Conservation (phyloP, 2,329 filamentous ascomycete species). For the Ophiocordyceps camponoti-rufipedis region DNA sequence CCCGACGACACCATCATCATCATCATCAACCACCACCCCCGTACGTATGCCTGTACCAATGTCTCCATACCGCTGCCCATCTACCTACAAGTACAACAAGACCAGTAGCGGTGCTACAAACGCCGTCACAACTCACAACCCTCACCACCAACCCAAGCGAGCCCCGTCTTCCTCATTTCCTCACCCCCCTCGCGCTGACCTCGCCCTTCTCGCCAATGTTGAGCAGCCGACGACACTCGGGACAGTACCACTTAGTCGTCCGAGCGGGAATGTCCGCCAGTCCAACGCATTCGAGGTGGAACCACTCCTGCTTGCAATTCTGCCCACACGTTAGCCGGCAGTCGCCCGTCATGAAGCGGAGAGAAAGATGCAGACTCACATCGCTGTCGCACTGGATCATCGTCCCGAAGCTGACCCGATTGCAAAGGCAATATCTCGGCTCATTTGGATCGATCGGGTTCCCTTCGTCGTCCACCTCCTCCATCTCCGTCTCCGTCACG, state of each 20-base stretch:
- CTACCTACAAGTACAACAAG: neutral
- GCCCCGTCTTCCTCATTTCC: conserved; percentile 15
- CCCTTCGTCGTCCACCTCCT: conserved; percentile 49
- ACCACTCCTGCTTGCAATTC: conserved; percentile 70
- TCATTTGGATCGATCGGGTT: conserved; percentile 59
- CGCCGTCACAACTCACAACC: neutral
- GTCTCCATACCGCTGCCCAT: neutral
- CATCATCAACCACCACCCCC: neutral
- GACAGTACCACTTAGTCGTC: conserved; percentile 73
- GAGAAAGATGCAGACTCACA: conserved; percentile 26
- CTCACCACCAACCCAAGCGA: neutral
- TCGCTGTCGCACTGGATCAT: conserved; percentile 79
- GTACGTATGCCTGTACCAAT: neutral
- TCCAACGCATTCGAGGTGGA: conserved; percentile 62
- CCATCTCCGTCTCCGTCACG: conserved; percentile 24
- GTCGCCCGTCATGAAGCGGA: too few species aligned
- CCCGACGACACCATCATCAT: neutral
- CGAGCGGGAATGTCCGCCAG: conserved; percentile 49
- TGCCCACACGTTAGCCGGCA: conserved; percentile 6
- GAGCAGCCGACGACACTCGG: conserved; percentile 47
- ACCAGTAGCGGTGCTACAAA: neutral
- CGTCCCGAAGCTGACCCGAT: conserved; percentile 60
- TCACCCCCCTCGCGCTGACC: conserved; percentile 38
- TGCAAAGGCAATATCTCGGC: conserved; percentile 60
- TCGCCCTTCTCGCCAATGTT: conserved; percentile 47